Evolutionary conservation across 2,329 filamentous ascomycete species (phyloP).

Genomic region (Calonectria hawksworthii): DNA sequence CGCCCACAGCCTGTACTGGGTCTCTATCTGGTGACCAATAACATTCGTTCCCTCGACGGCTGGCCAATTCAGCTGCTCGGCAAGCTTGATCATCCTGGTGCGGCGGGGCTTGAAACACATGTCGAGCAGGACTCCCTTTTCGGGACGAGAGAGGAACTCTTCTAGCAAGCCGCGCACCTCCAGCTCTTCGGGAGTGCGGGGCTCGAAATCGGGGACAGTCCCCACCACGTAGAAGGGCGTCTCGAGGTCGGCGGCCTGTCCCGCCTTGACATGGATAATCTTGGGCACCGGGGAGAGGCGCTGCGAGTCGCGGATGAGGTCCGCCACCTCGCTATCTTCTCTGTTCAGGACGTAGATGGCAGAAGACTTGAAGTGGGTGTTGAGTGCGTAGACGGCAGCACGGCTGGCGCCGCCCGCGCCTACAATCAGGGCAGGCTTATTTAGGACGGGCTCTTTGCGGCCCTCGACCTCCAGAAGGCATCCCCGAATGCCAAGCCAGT

Average conservation of each 20-base stretch:
- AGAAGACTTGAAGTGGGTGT: constrained; percentile 43
- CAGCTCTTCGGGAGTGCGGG: constrained; percentile 46
- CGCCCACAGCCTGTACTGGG: constrained; percentile 52
- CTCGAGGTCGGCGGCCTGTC: constrained; percentile 41
- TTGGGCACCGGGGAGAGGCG: constrained; percentile 32
- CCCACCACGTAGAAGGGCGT: constrained; percentile 54
- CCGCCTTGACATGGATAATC: constrained; percentile 49
- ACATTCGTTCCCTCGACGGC: constrained; percentile 56
- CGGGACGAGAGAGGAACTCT: constrained; percentile 42
- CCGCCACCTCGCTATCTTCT: constrained; percentile 39
- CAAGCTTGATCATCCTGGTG: constrained; percentile 54
- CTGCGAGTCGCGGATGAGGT: constrained; percentile 44
- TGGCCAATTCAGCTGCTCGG: constrained; percentile 50
- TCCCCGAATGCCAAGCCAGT: constrained; percentile 57
- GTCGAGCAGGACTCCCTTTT: constrained; percentile 54
- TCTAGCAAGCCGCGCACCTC: constrained; percentile 43
- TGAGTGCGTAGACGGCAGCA: constrained; percentile 55
- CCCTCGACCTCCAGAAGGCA: constrained; percentile 45
- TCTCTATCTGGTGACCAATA: constrained; percentile 57
- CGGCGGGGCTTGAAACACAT: constrained; percentile 59
- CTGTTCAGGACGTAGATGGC: constrained; percentile 55
- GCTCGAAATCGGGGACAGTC: constrained; percentile 55
- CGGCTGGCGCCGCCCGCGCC: constrained; percentile 58
- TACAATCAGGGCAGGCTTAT: constrained; percentile 51
- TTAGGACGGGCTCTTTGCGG: constrained; percentile 17